Conservation (phyloP, 257 asterid species). For the Petrea volubilis region DNA sequence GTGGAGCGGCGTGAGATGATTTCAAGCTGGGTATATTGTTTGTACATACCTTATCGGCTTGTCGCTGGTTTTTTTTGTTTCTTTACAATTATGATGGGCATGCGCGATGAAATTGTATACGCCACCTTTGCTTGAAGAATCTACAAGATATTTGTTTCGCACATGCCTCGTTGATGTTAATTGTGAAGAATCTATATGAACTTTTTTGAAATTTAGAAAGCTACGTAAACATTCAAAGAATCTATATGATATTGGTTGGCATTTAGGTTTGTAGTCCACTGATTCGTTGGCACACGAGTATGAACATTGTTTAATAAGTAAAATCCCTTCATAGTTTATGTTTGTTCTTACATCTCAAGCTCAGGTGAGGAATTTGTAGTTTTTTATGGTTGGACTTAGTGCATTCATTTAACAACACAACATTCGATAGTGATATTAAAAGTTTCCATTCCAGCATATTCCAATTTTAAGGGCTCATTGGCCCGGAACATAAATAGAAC, state of each 20-base stretch:
- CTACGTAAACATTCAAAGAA: slow-evolving; percentile 13
- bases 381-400: too few species aligned
- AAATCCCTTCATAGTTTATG: too few species aligned
- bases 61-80: slow-evolving; percentile 23
- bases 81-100: slow-evolving; percentile 22
- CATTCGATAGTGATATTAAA: too few species aligned
- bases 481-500: background rate
- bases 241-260: too few species aligned
- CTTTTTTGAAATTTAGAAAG: background rate
- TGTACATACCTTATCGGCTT: slow-evolving; percentile 38
- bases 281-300: slow-evolving; percentile 1
- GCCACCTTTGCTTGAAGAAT: slow-evolving; percentile 21
- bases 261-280: background rate
- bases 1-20: slow-evolving; percentile 29
- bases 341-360: too few species aligned
- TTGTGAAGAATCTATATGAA: too few species aligned
- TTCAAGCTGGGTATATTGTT: slow-evolving; percentile 32
- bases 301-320: too few species aligned
- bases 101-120: slow-evolving; percentile 20
- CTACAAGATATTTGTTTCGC: slow-evolving; percentile 11
- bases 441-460: background rate
- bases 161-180: background rate
- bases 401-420: too few species aligned
- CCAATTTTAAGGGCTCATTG: background rate
- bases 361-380: too few species aligned